Base-by-base conservation (phyloP, 768 basidiomycete species). In the Mycena alexandri region DNA sequence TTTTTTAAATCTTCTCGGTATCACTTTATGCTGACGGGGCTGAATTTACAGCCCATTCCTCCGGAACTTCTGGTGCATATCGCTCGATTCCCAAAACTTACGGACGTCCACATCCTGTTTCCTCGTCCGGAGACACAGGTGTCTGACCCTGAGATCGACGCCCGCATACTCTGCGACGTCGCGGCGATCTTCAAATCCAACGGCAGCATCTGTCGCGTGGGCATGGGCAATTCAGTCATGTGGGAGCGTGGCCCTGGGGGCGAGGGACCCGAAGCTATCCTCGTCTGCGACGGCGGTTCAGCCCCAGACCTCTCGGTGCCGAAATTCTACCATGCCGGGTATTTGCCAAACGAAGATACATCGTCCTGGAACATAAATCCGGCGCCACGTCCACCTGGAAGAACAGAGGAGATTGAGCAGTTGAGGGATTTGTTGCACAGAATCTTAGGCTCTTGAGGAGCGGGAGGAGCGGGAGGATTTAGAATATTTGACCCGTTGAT, bases 51-150 rank as follows among this genome's bases (percentile, higher is more conserved):
- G 69, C 51, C 62, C 19, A 54, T 75, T 21, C 68, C 75, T 5
- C 38, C 63, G 2, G 67, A 50, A 12, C 60, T 75, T 5, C 72
- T 73, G 11, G 53, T 16, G 4, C 50, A 65, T 19, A 42, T 75
- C 46, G 33, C 71, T 11, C 62, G 44, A 0, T 70, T 73, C 36
- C 69, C 72, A 1, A 58, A 59, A 14, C 75, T 75, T 24, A 71
- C 61, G 0, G 72, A 73, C 55, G 42, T 74, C 10, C 75, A 75
- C 57, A 46, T 75, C 46, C 65, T 73, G 16, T 71, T 67, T 19
- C 73, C 73, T 14, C 72, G 73, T 16, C 72, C 73, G 12, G 61
- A 60, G 8, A 72, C 63, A 2, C 57, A 60, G 25, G 24, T 54
- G 2, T 47, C 59, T 16, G 56, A 68, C 25, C 66, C 62, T 0